Evolutionary conservation across 495 filamentous ascomycete genomes (phyloP), one percentile per base, ranked within the genome.

Genomic region (Annulohypoxylon maeteangense): DNA sequence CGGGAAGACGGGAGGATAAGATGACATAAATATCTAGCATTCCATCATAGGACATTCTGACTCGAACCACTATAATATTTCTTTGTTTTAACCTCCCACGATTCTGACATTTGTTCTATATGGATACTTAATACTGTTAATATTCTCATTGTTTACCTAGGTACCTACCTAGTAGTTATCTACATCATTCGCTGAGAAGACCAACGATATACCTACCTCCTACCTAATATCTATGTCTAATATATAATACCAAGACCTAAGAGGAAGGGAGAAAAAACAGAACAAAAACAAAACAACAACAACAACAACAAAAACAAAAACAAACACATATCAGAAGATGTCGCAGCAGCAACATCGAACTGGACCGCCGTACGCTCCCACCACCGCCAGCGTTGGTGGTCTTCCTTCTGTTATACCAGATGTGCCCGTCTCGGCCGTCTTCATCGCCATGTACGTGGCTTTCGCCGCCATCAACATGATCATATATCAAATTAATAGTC

Each of bases 391-490:
- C 20, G 77, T 91, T 1, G 92, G 92, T 42, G 88, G 88, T 7
- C 10, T 78, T 0, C 91, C 92, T 10, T 84, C 83, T 6, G 64
- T 80, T 1, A 42, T 59, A 20, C 70, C 90, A 70, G 93, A 95
- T 76, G 81, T 91, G 11, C 90, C 91, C 29, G 81, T 93, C 61
- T 86, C 81, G 63, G 79, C 85, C 25, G 82, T 93, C 60, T 90
- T 95, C 69, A 75, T 94, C n/a, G 74, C 77, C 40, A 72, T 95
- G 38, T 97, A 90, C 80, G 71, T 89, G 58, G 4, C 58, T 53
- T 84, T 83, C 31, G 92, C 87, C 4, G 80, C 80, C 32, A 70
- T 79, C 38, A 90, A 97, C 79, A 90, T 93, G 88, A 83, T 82
- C 8, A 86, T 94, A 50, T 87, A 90, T 74, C 85, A 85, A 56